Evolutionary conservation across 2,329 filamentous ascomycete species (phyloP).

Genomic region (Fusarium ambrosium): DNA sequence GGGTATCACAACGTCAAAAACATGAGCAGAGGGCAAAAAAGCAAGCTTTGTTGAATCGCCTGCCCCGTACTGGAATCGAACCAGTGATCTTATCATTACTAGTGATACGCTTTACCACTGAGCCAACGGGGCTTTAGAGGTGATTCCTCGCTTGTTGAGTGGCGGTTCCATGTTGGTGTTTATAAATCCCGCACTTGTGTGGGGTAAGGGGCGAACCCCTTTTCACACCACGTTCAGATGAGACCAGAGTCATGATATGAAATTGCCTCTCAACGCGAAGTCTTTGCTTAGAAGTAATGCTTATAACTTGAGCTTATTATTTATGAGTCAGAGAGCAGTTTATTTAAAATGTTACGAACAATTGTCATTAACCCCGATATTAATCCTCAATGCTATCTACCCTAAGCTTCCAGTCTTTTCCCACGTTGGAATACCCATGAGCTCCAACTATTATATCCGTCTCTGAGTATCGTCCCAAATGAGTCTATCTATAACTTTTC

Average conservation of each 20-base stretch:
- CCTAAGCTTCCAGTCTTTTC: background rate
- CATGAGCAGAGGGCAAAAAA: background rate
- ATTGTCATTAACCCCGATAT: background rate
- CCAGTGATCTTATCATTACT: conserved; percentile 18
- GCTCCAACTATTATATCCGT: conserved; percentile 1
- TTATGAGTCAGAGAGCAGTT: background rate
- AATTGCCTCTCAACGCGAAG: background rate
- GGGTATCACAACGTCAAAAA: background rate
- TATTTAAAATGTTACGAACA: background rate
- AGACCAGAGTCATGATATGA: background rate
- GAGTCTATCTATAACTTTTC: background rate
- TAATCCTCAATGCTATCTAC: background rate
- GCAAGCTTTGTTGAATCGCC: background rate
- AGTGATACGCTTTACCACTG: conserved; percentile 46
- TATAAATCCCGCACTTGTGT: background rate
- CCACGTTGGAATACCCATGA: background rate
- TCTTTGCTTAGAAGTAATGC: background rate
- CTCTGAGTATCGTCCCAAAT: background rate
- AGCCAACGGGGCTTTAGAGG: conserved; percentile 43
- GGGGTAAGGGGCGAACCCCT: background rate
- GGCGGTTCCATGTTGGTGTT: accelerated
- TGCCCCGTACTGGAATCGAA: conserved; percentile 6
- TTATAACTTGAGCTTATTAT: background rate
- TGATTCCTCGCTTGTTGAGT: conserved; percentile 18
- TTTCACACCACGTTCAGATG: background rate